Evolutionary conservation across 176 grass and related monocot genomes (phyloP).

Genomic region (Cocos nucifera): DNA sequence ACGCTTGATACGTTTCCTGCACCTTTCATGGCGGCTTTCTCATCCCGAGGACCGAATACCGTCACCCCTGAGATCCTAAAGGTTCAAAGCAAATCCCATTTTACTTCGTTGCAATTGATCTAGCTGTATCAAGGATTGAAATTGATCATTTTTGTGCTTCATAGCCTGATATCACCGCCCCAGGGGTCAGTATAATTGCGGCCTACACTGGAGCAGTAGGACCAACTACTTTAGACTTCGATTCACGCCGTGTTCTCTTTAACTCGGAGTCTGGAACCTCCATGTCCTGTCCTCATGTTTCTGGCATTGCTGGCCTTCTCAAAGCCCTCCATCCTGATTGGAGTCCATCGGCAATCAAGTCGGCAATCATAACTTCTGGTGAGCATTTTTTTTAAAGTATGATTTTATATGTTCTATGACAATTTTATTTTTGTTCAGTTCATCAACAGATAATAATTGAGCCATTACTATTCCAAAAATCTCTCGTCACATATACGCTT

Average conservation of each 20-base stretch:
- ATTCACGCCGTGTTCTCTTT: constrained; percentile 67
- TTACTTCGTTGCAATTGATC: too few relatives aligned
- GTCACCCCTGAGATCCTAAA: constrained; percentile 86
- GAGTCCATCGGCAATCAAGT: constrained; percentile 88
- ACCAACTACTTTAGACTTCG: constrained; percentile 58
- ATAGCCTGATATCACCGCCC: constrained; percentile 95
- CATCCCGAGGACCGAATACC: constrained; percentile 66
- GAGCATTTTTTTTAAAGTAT: background rate
- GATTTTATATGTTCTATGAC: too few relatives aligned
- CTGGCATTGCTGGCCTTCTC: constrained; percentile 68
- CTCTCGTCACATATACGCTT: too few relatives aligned
- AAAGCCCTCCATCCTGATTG: constrained; percentile 59
- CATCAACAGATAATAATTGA: too few relatives aligned
- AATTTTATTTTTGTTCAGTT: too few relatives aligned
- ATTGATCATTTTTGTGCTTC: background rate
- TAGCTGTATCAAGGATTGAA: too few relatives aligned
- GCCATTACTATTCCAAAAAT: too few relatives aligned
- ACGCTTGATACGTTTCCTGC: constrained; percentile 57
- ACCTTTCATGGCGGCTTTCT: constrained; percentile 91
- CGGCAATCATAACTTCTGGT: constrained; percentile 87
- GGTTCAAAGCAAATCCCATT: constrained; percentile 17
- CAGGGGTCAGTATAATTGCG: constrained; percentile 75
- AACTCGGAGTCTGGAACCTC: constrained; percentile 92
- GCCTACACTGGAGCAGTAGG: constrained; percentile 45
- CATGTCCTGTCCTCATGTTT: constrained; percentile 89